Evolutionary conservation across 805 yeast genomes (phyloP), one percentile per base, ranked within the genome.

Genomic region (Cephaloascus albidus): DNA sequence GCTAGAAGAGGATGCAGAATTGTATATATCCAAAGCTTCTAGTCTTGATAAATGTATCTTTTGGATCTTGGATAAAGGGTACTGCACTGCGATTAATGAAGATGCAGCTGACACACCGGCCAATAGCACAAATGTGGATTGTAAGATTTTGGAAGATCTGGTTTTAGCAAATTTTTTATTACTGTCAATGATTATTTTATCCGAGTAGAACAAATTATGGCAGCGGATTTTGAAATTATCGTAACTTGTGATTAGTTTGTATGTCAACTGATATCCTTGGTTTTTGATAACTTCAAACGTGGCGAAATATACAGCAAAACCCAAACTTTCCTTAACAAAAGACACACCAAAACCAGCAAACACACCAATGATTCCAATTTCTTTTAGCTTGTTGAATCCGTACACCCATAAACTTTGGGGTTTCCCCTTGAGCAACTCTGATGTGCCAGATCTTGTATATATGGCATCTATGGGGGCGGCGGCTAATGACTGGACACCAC

Each of bases 381-480:
- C 84, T 43, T 64, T 64, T 38, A 88, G 61, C 51, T 86, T 86
- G 37, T 69, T 68, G 20, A 71, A 54, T 0, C 90, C 88, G 57
- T 86, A 90, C 19, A 61, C 60, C 94, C 96, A 86, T 41, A 89
- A 56, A 42, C 82, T 82, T 42, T 74, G 74, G 57, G 84, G 80
- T 26, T 71, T 68, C 4, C 87, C 84, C 38, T 73, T 70, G 14
- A 86, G 58, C 39, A 89, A 61, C 47, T 87, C 95, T 10, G 82
- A 74, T 4, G 86, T 81, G 2, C 79, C 71, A 46, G 89, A 85
- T 47, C 97, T 69, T 2, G 95, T 76, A 52, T 82, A 84, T 3
- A 90, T 77, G 5, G 97, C 96, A 59, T 90, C 97, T 3, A 90
- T 69, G 0, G 97, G 97, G 2, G 96, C 90, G 2, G 96, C 95